A percentile compares a stretch with the other conserved stretches of the same genome.
phyloP scores from a whole-genome alignment of 2,329 filamentous ascomycete species.

The Dendryphion nanum region DNA sequence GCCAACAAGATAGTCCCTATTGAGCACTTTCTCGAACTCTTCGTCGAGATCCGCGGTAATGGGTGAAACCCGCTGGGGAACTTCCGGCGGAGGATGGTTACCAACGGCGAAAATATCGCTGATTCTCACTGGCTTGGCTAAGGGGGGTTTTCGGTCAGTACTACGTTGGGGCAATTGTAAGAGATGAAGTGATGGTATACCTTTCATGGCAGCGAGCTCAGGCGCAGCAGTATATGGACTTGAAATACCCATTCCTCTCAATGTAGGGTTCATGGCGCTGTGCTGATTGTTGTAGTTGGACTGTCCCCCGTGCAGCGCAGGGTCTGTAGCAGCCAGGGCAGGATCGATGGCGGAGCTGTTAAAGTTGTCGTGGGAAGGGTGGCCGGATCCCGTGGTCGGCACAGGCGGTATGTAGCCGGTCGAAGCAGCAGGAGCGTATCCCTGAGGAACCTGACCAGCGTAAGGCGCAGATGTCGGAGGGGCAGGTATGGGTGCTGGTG shows the following conservation, averaged over 20 bases:
- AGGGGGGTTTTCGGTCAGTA: slow-evolving; percentile 6
- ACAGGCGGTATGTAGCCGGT: slow-evolving; percentile 35
- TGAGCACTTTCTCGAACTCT: slow-evolving; percentile 32
- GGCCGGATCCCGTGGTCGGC: slow-evolving; percentile 36
- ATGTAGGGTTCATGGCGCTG: slow-evolving; percentile 29
- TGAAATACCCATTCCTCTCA: slow-evolving; percentile 20
- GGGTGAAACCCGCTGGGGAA: slow-evolving; percentile 26
- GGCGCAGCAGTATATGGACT: slow-evolving; percentile 19
- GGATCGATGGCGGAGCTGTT: slow-evolving; percentile 64
- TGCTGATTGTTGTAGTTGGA: slow-evolving; percentile 32
- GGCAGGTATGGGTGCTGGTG: slow-evolving; percentile 29
- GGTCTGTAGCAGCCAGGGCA: slow-evolving; percentile 53
- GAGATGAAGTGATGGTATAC: slow-evolving; percentile 13
- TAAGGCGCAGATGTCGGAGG: slow-evolving; percentile 35
- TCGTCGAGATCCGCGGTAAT: slow-evolving; percentile 30
- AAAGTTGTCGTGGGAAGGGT: slow-evolving; percentile 51
- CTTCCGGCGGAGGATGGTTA: slow-evolving; percentile 34
- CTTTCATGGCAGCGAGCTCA: slow-evolving; percentile 27
- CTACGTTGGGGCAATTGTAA: background rate
- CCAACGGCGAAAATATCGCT: slow-evolving; percentile 35
- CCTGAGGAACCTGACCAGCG: slow-evolving; percentile 41
- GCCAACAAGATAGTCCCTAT: slow-evolving; percentile 35
- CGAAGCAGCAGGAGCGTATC: slow-evolving; percentile 47
- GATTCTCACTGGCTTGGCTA: slow-evolving; percentile 37
- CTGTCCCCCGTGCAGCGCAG: slow-evolving; percentile 27